Conservation (phyloP, 129 eudicot species). For the Escallonia herrerae region DNA sequence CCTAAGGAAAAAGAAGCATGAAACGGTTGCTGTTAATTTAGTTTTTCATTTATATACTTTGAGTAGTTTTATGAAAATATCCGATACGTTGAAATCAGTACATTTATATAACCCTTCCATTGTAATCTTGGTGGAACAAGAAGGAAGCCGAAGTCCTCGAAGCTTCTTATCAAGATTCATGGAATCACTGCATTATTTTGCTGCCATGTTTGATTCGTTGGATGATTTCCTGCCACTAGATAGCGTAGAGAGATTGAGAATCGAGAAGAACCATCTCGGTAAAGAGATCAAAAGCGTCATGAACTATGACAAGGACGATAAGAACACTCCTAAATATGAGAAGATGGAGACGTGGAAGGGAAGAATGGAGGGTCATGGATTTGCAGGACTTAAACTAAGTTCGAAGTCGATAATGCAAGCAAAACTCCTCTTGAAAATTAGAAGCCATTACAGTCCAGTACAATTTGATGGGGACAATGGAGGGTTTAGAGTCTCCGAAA, state of each 20-base stretch:
- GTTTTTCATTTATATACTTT: slow-evolving; percentile 33
- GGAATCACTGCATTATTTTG: slow-evolving; percentile 53
- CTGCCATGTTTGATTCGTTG: slow-evolving; percentile 58
- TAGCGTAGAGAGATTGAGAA: slow-evolving; percentile 39
- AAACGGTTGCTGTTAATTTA: slow-evolving; percentile 43
- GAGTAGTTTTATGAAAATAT: slow-evolving; percentile 18
- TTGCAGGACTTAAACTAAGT: slow-evolving; percentile 36
- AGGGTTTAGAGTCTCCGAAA: slow-evolving; percentile 48
- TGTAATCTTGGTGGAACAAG: slow-evolving; percentile 43
- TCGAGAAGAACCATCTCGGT: slow-evolving; percentile 53
- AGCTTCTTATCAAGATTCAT: slow-evolving; percentile 43
- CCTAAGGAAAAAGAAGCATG: slow-evolving; percentile 30
- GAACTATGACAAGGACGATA: slow-evolving; percentile 23
- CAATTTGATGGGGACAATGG: slow-evolving; percentile 37
- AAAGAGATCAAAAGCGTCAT: slow-evolving; percentile 42
- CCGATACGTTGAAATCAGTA: slow-evolving; percentile 33
- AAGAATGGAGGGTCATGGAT: slow-evolving; percentile 53
- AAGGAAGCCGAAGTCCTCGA: slow-evolving; percentile 39
- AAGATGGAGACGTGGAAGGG: slow-evolving; percentile 46
- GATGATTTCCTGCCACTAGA: slow-evolving; percentile 57
- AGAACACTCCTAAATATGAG: slow-evolving; percentile 30
- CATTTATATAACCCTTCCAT: slow-evolving; percentile 33
- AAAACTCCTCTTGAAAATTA: slow-evolving; percentile 43
- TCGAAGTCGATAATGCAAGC: slow-evolving; percentile 46
- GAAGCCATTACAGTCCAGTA: slow-evolving; percentile 35